Evolutionary conservation across 352 stramenopile genomes (phyloP).

Genomic region (Elongisporangium undulatum): DNA sequence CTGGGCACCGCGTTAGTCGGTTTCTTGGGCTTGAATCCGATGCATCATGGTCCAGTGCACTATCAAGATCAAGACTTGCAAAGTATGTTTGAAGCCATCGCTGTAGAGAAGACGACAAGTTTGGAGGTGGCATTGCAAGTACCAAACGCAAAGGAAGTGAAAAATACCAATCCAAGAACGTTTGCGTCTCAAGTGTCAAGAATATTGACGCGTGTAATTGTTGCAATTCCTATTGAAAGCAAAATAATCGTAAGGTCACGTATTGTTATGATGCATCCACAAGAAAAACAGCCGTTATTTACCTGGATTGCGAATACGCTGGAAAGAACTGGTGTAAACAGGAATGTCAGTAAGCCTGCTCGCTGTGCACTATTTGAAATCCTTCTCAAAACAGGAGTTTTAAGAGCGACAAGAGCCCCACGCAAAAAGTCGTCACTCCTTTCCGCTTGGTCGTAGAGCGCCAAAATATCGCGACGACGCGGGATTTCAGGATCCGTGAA

Average conservation of each 20-base stretch:
- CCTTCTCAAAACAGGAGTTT: constrained; percentile 47
- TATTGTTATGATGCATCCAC: neutral
- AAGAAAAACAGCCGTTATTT: neutral
- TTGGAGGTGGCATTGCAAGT: constrained; percentile 55
- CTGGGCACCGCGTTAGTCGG: constrained; percentile 32
- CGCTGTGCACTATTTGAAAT: constrained; percentile 25
- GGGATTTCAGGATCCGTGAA: constrained; percentile 60
- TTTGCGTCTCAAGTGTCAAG: constrained; percentile 40
- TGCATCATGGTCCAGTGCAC: constrained; percentile 23
- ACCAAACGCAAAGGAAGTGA: constrained; percentile 57
- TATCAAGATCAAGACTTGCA: constrained; percentile 25
- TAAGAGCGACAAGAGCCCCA: constrained; percentile 33
- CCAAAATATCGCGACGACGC: constrained; percentile 52
- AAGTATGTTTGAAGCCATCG: constrained; percentile 73
- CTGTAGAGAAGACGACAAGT: constrained; percentile 65
- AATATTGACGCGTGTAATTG: constrained; percentile 57
- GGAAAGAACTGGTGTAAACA: constrained; percentile 65
- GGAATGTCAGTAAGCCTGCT: constrained; percentile 49
- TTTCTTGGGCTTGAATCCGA: constrained; percentile 21
- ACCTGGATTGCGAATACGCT: constrained; percentile 83
- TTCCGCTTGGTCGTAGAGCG: constrained; percentile 57
- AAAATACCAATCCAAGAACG: constrained; percentile 80
- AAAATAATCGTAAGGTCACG: neutral
- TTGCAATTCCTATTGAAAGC: constrained; percentile 46
- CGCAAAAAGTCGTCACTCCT: constrained; percentile 55